Percentiles rank a stretch among this genome's conserved stretches.
phyloP scores from a whole-genome alignment of 2,329 filamentous ascomycete species.

The Aspergillus fructus region DNA sequence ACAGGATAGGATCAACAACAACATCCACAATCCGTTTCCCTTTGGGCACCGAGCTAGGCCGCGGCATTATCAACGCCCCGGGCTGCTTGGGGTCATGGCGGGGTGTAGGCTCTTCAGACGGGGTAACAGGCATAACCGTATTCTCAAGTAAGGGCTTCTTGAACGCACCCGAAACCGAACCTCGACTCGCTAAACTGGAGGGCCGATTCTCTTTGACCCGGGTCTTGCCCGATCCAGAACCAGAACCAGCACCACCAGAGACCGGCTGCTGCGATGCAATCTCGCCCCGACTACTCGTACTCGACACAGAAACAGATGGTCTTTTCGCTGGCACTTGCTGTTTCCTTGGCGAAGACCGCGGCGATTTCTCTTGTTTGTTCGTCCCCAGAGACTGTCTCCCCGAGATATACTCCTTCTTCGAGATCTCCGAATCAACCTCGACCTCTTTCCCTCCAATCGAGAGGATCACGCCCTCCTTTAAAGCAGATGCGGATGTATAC shows the following conservation, averaged over 20 bases:
- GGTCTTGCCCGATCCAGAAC: conserved; percentile 13
- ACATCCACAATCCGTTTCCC: conserved; percentile 70
- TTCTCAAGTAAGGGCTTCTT: conserved; percentile 61
- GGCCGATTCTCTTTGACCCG: conserved; percentile 13
- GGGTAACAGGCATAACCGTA: conserved; percentile 49
- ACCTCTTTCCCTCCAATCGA: conserved; percentile 67
- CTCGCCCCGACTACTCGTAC: conserved; percentile 6
- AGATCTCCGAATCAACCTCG: conserved; percentile 63
- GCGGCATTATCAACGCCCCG: conserved; percentile 66
- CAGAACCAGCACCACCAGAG: neutral
- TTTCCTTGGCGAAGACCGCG: conserved; percentile 19
- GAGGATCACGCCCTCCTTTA: conserved; percentile 61
- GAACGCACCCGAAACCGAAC: conserved; percentile 52
- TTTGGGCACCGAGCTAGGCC: conserved; percentile 54
- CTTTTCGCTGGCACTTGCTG: conserved; percentile 18
- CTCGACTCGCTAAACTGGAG: conserved; percentile 27
- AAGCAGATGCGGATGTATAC: conserved; percentile 53
- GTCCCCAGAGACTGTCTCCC: conserved; percentile 26
- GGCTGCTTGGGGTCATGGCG: conserved; percentile 62
- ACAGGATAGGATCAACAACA: conserved; percentile 66
- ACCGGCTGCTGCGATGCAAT: conserved; percentile 4
- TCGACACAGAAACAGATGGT: conserved; percentile 17
- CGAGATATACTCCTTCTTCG: conserved; percentile 58
- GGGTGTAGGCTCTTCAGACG: conserved; percentile 53
- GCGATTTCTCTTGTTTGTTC: conserved; percentile 23